Base-by-base conservation (phyloP, 305 asterid genomes). In the Fraxinus ornus region DNA sequence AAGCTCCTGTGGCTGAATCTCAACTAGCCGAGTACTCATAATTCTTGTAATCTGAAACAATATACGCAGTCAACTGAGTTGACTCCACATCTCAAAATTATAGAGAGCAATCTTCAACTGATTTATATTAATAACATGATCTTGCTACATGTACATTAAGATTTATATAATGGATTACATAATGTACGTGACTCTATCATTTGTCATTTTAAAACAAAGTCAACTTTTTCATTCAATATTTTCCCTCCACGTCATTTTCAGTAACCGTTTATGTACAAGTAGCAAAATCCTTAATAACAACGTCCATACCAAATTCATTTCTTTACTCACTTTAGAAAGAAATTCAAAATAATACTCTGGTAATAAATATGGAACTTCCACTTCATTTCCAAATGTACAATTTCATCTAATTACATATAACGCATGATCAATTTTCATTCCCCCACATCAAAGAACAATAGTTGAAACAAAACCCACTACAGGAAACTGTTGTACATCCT, bases 1-100 rank as follows among this genome's bases (percentile, higher is more conserved):
- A 79, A 95, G 95, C 87, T 95, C 98, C 24, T 86, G 90, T 82
- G 98, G 98, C 83, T 87, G 91, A 87, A 93, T 86, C 87, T 92
- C 97, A 87, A 93, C 86, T 21, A 91, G 82, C 81, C 86, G 90
- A 82, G 88, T 78, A 84, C 80, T 87, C 94, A 89, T 88, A 28
- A 19, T 86, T 84, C 85, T 81, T 41, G 77, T 17, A 76, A 76
- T 87, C 97, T 91, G 90, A 81, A 84, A 85, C 30, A 24, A 21
- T 9, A 75, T 72, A 13, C n/a, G 57, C 77, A 78, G 47, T 17
- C 74, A 5, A 68, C 66, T 41, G 79, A 55, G 73, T 77, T 64
- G 52, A 64, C 21, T 28, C 37, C 70, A 12, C 44, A 30, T 28
- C 30, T 71, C 76, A 26, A 66, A 26, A 33, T 66, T 28, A 12